Base-by-base conservation (phyloP, 225 moss, liverwort and hornwort genomes). In the Antitrichia curtipendula region DNA sequence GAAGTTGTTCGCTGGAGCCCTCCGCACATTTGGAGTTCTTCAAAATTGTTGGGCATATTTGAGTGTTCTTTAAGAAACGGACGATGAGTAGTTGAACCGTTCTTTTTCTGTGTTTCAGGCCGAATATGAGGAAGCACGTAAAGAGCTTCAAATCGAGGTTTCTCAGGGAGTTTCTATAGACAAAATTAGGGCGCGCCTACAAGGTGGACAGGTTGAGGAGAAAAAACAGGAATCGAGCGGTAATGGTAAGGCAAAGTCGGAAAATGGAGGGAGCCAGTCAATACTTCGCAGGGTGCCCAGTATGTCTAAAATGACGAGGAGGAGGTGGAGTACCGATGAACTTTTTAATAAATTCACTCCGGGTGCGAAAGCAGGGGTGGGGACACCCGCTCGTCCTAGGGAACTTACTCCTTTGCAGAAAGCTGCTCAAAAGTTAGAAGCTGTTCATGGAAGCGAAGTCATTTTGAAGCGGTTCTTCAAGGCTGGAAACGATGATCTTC, bases 401-500 rank as follows among this genome's bases (percentile, higher is more conserved):
- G 92, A 93, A 85, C 94, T 93, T 65, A 92, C 91, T 84, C 89
- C 95, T 82, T 85, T 98, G 92, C 92, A 98, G 84, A 88, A 90
- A 87, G 96, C 94, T 84, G 95, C 95, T 43, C 85, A 90, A 87
- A 91, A 86, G 62, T 80, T 98, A 86, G 95, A 94, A 90, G 87
- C 88, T 83, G 90, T 78, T 69, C 96, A 95, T 69, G 92, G 87
- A 82, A 91, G 91, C 12, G 93, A 91, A 83, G 91, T 94, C 63
- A 82, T 97, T 82, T 58, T 94, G 77, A 94, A 93, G 85, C 94
- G 95, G 87, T 92, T 93, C 50, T 89, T 94, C 85, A 98, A 92
- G 91, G 92, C 94, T 86, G 98, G 98, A 86, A 86, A 87, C 52
- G 88, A 94, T 78, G 94, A 95, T 56, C 95, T 98, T 88, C 92